A percentile compares a stretch with the other conserved stretches of the same genome.
phyloP scores from a whole-genome alignment of 73 alveolate species.

The Tetrahymena malaccensis region DNA sequence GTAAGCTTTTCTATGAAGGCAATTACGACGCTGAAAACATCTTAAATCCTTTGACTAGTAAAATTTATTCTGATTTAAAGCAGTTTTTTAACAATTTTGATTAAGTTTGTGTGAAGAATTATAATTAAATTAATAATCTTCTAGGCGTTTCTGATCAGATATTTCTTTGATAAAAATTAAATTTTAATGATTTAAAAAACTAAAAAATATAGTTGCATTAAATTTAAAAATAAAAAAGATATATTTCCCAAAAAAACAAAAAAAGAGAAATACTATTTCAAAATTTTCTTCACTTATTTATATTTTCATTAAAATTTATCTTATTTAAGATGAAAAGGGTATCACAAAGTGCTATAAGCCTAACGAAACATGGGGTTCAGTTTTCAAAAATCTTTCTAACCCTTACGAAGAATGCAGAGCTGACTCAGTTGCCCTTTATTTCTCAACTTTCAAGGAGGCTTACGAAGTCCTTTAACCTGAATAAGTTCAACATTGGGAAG shows the following conservation, averaged over 20 bases:
- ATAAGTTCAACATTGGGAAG: constrained; percentile 53
- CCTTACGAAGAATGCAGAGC: constrained; percentile 96
- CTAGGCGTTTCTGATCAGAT: not conserved
- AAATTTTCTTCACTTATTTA: too few species aligned
- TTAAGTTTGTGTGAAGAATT: not conserved
- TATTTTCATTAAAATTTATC: constrained; percentile 30
- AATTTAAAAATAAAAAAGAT: too few species aligned
- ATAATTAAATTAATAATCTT: not conserved
- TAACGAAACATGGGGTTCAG: constrained; percentile 84
- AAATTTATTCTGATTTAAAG: constrained; percentile 1
- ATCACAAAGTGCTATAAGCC: constrained; percentile 65
- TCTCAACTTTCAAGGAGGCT: constrained; percentile 79
- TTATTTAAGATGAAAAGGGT: constrained; percentile 58
- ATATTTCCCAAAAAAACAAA: not conserved
- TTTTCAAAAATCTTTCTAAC: constrained; percentile 71
- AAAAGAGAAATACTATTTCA: too few species aligned
- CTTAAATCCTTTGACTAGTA: constrained; percentile 84
- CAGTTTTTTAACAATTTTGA: not conserved
- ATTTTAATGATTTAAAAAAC: too few species aligned
- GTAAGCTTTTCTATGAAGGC: constrained; percentile 74
- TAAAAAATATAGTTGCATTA: too few species aligned
- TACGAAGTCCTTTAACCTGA: constrained; percentile 52
- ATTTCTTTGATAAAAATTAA: not conserved
- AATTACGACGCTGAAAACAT: constrained; percentile 66
- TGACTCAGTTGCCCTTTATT: constrained; percentile 79